phyloP scores from a whole-genome alignment of 1,284 basidiomycete genomes.

The Ceratobasidium papillatum region DNA sequence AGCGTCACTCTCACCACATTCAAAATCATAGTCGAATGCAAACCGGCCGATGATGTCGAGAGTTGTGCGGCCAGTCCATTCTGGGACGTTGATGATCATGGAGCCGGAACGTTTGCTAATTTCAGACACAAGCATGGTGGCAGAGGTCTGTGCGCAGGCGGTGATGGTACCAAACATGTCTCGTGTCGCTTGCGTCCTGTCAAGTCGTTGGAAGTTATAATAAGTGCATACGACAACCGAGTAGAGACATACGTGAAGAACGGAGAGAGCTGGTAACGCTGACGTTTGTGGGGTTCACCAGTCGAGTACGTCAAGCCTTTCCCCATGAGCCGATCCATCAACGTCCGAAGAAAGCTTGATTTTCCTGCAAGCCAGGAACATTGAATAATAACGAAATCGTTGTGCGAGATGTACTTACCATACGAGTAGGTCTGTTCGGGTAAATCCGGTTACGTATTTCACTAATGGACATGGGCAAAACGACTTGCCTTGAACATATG shows the following conservation, averaged over 20 bases:
- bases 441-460: neutral
- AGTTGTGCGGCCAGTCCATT: slow-evolving; percentile 46
- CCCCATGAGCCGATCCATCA: slow-evolving; percentile 51
- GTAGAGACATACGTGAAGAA: slow-evolving; percentile 46
- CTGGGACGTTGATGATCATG: slow-evolving; percentile 45
- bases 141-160: slow-evolving; percentile 21
- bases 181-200: slow-evolving; percentile 43
- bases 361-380: slow-evolving; percentile 38
- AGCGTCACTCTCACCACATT: slow-evolving; percentile 47
- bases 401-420: slow-evolving; percentile 44
- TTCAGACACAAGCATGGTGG: slow-evolving; percentile 3
- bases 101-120: neutral
- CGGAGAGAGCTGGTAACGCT: slow-evolving; percentile 48
- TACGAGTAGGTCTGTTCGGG: slow-evolving; percentile 45
- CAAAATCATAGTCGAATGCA: slow-evolving; percentile 53
- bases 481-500: slow-evolving; percentile 47
- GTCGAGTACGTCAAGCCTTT: slow-evolving; percentile 51
- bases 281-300: slow-evolving; percentile 51
- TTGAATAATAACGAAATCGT: slow-evolving; percentile 17
- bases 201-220: neutral
- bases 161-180: slow-evolving; percentile 9
- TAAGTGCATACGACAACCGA: neutral
- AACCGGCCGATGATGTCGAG: slow-evolving; percentile 48
- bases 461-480: neutral
- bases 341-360: slow-evolving; percentile 50